A percentile compares a stretch with the other conserved stretches of the same genome.
Conservation (phyloP, 768 basidiomycete genomes). For the Pulveroboletus ravenelii region DNA sequence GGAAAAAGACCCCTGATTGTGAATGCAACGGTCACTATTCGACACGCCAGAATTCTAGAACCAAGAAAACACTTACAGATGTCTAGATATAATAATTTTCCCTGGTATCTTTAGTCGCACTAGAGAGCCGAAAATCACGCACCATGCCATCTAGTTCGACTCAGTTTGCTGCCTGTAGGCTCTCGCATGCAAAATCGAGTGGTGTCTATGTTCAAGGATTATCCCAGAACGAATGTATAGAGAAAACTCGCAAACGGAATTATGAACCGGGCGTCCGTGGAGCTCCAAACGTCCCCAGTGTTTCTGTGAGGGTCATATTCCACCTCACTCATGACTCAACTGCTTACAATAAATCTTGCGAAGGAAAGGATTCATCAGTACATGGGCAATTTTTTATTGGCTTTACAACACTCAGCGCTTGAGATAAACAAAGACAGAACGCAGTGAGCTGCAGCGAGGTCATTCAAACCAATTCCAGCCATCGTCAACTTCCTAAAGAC, state of each 20-base stretch:
- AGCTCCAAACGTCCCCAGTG: slow-evolving; percentile 10
- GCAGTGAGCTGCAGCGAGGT: background rate
- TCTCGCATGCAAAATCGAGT: background rate
- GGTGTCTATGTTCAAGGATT: background rate
- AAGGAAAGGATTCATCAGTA: slow-evolving; percentile 9
- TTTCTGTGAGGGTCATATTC: slow-evolving; percentile 26
- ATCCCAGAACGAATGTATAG: background rate
- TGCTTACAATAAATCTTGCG: slow-evolving; percentile 28
- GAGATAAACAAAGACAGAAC: background rate
- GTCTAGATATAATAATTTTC: background rate
- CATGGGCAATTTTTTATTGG: no score
- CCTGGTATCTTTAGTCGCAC: background rate
- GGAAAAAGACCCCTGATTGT: slow-evolving; percentile 1
- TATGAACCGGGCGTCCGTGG: slow-evolving; percentile 2
- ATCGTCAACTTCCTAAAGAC: slow-evolving; percentile 56
- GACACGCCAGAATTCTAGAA: no score
- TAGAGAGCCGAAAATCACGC: background rate
- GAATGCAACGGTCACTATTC: no score
- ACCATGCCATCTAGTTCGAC: background rate
- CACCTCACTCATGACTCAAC: slow-evolving; percentile 26
- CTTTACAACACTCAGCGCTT: background rate
- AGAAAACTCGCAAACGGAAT: background rate
- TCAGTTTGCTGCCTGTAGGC: background rate
- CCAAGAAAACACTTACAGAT: background rate
- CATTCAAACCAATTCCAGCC: slow-evolving; percentile 51